Percentiles rank a stretch among this genome's conserved stretches.
phyloP scores from a whole-genome alignment of 345 rosid genomes.

The Eucalyptus cladocalyx region DNA sequence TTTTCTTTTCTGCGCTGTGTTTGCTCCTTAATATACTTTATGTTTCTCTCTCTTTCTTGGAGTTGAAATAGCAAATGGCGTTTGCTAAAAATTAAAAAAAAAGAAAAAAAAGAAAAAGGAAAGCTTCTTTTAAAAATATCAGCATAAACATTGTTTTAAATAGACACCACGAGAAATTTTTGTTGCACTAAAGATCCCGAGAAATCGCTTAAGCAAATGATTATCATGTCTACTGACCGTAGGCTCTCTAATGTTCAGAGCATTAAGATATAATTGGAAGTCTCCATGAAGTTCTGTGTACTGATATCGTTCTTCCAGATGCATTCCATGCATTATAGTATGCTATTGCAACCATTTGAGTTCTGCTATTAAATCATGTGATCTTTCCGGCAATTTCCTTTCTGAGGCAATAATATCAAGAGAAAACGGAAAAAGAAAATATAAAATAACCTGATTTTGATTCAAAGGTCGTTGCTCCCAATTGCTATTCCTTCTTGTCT shows the following conservation, averaged over 20 bases:
- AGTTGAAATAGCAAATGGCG: not conserved
- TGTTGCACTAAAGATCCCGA: not conserved
- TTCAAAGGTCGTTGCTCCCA: conserved; percentile 89
- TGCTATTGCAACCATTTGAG: not conserved
- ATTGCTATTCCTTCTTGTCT: conserved; percentile 76
- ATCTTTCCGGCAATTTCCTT: not conserved
- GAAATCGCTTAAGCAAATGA: not conserved
- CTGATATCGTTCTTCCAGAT: not conserved
- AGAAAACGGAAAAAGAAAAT: not conserved
- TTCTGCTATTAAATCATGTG: not conserved
- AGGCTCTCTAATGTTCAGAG: not conserved
- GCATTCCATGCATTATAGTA: not conserved
- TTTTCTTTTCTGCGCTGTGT: not conserved
- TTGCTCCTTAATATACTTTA: not conserved
- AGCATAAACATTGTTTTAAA: not conserved
- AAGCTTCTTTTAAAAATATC: not conserved
- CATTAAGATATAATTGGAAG: not conserved
- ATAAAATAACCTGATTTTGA: conserved; percentile 41
- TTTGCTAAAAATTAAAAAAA: not conserved
- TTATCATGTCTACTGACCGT: not conserved
- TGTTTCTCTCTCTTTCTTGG: not conserved
- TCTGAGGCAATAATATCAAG: not conserved
- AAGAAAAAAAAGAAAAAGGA: not conserved
- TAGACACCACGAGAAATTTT: not conserved
- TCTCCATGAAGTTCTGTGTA: not conserved